Percentiles rank a stretch among this genome's conserved stretches.
These are phyloP conservation scores for Backusella circina DNA, from an alignment of 192 early-diverging fungal genomes.

Conservation along the genomic window DNA sequence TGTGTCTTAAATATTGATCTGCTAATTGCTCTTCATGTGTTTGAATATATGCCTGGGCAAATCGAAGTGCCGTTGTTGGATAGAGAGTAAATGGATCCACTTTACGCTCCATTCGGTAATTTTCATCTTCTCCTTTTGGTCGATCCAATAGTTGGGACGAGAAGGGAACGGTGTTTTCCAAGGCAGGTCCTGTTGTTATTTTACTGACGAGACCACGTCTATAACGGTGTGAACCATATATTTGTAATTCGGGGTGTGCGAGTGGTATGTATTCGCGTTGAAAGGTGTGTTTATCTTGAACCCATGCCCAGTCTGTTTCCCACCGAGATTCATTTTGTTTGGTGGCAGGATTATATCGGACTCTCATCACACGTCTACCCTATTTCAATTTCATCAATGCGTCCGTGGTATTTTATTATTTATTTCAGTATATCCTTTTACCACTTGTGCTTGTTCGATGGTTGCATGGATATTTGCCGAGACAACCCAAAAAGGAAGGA, in stretches of 20 bases:
- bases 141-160: constrained; percentile 38
- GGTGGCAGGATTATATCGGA: constrained; percentile 38
- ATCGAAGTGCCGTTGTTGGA: constrained; percentile 43
- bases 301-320: constrained; percentile 45
- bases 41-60: constrained; percentile 39
- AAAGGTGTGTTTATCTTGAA: constrained; percentile 35
- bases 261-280: constrained; percentile 26
- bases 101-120: constrained; percentile 22
- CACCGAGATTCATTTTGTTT: constrained; percentile 39
- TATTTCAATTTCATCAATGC: constrained; percentile 4
- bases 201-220: constrained; percentile 45
- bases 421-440: neutral
- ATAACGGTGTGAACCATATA: constrained; percentile 50
- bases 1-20: constrained; percentile 38
- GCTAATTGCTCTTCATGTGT: constrained; percentile 36
- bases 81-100: constrained; percentile 47
- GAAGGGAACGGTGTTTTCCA: constrained; percentile 34
- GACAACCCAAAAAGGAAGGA: constrained; percentile 51
- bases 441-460: constrained; percentile 47
- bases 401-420: too few species aligned
- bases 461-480: constrained; percentile 40
- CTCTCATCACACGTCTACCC: constrained; percentile 41
- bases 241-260: constrained; percentile 39
- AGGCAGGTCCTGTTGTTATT: constrained; percentile 39
- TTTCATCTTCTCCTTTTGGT: constrained; percentile 9